Conservation (phyloP, 768 basidiomycete genomes). For the Collybia nuda region DNA sequence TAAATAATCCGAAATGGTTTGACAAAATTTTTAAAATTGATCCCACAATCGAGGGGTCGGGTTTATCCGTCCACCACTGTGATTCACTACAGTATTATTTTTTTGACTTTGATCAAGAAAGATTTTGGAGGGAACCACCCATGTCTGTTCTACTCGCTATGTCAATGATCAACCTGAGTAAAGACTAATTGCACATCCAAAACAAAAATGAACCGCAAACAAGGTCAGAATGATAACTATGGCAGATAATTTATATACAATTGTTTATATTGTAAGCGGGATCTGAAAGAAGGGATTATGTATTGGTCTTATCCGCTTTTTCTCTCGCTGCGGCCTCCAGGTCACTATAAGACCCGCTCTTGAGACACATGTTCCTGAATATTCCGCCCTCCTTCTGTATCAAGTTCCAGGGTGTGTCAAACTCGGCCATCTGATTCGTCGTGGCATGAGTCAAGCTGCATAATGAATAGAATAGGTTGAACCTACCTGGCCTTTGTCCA, state of each 20-base stretch:
- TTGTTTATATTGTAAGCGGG: not conserved
- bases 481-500: conserved; percentile 66
- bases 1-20: too few relatives aligned
- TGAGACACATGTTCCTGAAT: conserved; percentile 24
- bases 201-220: too few relatives aligned
- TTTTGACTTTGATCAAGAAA: too few relatives aligned
- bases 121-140: too few relatives aligned
- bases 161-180: too few relatives aligned
- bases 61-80: too few relatives aligned
- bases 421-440: conserved; percentile 49
- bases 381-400: conserved; percentile 62
- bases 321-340: conserved; percentile 19
- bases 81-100: too few relatives aligned
- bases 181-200: too few relatives aligned
- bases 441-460: not conserved
- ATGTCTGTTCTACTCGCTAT: too few relatives aligned
- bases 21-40: too few relatives aligned
- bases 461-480: not conserved
- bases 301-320: conserved; percentile 10
- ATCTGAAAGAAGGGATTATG: not conserved
- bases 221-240: not conserved
- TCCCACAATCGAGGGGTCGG: too few relatives aligned
- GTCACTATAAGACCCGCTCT: conserved; percentile 23
- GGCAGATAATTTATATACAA: not conserved
- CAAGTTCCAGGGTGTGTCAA: conserved; percentile 71